Conservation (phyloP, 331 rosid genomes). For the Malus hybrid region DNA sequence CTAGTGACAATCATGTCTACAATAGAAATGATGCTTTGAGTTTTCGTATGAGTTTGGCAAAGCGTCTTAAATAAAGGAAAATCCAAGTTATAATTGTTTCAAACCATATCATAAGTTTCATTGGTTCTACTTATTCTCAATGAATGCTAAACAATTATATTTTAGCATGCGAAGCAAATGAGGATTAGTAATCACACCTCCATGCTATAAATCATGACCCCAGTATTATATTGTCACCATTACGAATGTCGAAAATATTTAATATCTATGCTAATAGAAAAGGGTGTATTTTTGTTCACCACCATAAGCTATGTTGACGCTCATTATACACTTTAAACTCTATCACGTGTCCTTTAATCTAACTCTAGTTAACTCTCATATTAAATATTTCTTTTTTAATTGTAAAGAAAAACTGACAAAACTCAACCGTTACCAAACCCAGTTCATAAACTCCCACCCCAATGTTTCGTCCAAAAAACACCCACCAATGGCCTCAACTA, state of each 20-base stretch:
- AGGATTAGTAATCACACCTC: background rate
- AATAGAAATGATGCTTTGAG: background rate
- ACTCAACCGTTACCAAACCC: too few species aligned
- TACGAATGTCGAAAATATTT: background rate
- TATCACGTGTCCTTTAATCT: too few species aligned
- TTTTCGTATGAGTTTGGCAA: background rate
- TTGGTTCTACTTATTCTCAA: conserved; percentile 16
- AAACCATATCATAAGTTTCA: conserved; percentile 4
- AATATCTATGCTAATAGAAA: too few species aligned
- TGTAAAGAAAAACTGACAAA: too few species aligned
- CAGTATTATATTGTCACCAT: conserved; percentile 25
- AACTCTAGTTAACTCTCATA: too few species aligned
- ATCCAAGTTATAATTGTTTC: background rate
- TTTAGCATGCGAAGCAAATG: conserved; percentile 16
- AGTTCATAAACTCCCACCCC: too few species aligned
- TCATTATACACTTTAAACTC: too few species aligned
- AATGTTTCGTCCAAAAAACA: too few species aligned
- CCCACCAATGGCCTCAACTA: too few species aligned
- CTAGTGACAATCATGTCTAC: background rate
- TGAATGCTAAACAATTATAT: conserved; percentile 5
- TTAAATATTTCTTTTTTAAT: too few species aligned
- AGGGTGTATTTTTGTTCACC: too few species aligned
- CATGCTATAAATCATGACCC: conserved; percentile 12
- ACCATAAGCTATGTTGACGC: too few species aligned
- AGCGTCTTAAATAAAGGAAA: background rate